Evolutionary conservation across 805 yeast species (phyloP).

Genomic region (Wickerhamiella domercqiae): DNA sequence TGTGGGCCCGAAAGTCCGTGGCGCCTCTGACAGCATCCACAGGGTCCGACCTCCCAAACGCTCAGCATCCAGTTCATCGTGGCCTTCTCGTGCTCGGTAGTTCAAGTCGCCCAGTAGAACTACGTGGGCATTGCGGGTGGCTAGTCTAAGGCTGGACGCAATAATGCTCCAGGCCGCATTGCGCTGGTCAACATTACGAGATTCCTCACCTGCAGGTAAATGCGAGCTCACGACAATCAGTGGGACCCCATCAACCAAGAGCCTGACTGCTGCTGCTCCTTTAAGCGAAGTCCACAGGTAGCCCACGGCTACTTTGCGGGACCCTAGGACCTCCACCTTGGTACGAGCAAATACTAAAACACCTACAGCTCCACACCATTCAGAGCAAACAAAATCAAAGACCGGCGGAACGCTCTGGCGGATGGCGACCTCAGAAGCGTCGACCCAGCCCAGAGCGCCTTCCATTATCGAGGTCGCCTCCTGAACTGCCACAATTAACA

Average conservation of each 20-base stretch:
- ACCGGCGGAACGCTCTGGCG: conserved; percentile 12
- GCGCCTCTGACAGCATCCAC: conserved; percentile 49
- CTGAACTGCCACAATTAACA: conserved; percentile 24
- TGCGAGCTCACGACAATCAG: conserved; percentile 59
- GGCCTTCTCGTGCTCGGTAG: conserved; percentile 35
- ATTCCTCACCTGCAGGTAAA: conserved; percentile 66
- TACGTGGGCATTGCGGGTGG: conserved; percentile 41
- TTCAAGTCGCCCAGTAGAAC: conserved; percentile 79
- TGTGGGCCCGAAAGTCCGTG: conserved; percentile 60
- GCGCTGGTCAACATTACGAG: conserved; percentile 27
- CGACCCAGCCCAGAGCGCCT: conserved; percentile 18
- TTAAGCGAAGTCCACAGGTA: conserved; percentile 46
- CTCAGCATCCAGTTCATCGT: conserved; percentile 38
- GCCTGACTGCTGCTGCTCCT: conserved; percentile 54
- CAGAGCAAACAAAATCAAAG: conserved; percentile 11
- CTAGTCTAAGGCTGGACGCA: conserved; percentile 41
- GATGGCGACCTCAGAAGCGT: conserved; percentile 5
- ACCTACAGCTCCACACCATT: conserved; percentile 21
- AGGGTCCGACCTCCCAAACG: conserved; percentile 33
- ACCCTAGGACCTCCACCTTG: conserved; percentile 22
- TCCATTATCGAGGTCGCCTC: conserved; percentile 25
- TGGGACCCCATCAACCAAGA: conserved; percentile 26
- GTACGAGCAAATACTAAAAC: conserved; percentile 24
- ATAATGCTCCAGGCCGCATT: conserved; percentile 37
- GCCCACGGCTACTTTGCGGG: conserved; percentile 30